Evolutionary conservation across 2,329 filamentous ascomycete species (phyloP).

Genomic region (Ophiostoma piceae): DNA sequence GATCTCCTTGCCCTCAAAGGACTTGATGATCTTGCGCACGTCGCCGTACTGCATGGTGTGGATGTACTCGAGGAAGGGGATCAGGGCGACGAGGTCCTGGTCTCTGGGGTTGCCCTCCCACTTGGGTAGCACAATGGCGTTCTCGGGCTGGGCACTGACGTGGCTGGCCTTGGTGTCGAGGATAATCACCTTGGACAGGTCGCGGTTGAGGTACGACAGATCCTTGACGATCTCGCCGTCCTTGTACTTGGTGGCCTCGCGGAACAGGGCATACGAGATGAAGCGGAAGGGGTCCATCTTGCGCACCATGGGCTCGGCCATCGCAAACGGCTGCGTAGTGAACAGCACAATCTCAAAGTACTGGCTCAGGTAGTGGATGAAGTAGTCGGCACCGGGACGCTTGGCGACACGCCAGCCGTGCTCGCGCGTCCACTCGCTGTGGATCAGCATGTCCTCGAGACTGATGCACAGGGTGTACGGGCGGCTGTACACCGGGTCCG

Average conservation of each 20-base stretch:
- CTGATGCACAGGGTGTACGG: constrained; percentile 91
- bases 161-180: constrained; percentile 81
- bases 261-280: constrained; percentile 89
- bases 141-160: constrained; percentile 88
- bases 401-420: constrained; percentile 95
- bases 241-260: constrained; percentile 95
- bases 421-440: constrained; percentile 90
- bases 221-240: constrained; percentile 98
- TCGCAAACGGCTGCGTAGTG: constrained; percentile 77
- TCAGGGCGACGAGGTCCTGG: constrained; percentile 78
- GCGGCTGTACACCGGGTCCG: constrained; percentile 71
- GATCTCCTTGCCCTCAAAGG: constrained; percentile 84
- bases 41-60: constrained; percentile 89
- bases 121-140: constrained; percentile 84
- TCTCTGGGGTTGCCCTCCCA: constrained; percentile 83
- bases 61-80: constrained; percentile 96
- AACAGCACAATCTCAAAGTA: constrained; percentile 98
- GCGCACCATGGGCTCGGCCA: constrained; percentile 79
- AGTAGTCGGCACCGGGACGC: constrained; percentile 92
- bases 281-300: constrained; percentile 95
- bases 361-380: constrained; percentile 90
- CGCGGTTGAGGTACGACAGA: constrained; percentile 94
- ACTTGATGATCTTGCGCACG: constrained; percentile 78
- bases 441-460: constrained; percentile 87
- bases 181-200: constrained; percentile 90